Evolutionary conservation across 306 rosid genomes (phyloP), one percentile per base, ranked within the genome.

Genomic region (Ceratonia siliqua): DNA sequence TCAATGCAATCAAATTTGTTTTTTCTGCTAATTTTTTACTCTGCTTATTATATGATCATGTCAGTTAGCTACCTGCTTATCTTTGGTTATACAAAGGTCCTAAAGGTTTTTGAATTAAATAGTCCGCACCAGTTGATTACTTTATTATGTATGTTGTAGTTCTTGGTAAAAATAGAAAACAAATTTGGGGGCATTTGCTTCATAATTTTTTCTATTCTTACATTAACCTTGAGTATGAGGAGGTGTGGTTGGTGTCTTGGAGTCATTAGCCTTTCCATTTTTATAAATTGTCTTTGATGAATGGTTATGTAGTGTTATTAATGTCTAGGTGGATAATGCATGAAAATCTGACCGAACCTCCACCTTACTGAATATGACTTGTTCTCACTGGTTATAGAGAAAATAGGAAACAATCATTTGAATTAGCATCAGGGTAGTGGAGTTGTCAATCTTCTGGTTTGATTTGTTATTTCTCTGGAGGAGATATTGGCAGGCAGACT

Each of bases 381-480:
- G 42, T 63, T 63, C 43, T 46, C 21, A 48, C 24, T 53, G 74
- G 64, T 73, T 73, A 57, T 35, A 20, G 43, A 18, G 42, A 59
- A 67, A 28, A 7, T n/a, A 27, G 13, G 56, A 55, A 55, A 71
- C 17, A 17, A 22, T 5, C 1, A 32, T 21, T 63, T 17, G 33
- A 30, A 43, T 64, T 42, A 21, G 72, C 35, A 38, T 61, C 38
- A 38, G 20, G n/a, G 43, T n/a, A 25, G 49, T 14, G 39, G 45
- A 56, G 63, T 21, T 10, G 35, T 33, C n/a, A n/a, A n/a, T n/a
- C n/a, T n/a, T n/a, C n/a, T n/a, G n/a, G n/a, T n/a, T n/a, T n/a
- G n/a, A n/a, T n/a, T n/a, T n/a, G n/a, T n/a, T n/a, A n/a, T n/a
- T n/a, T n/a, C n/a, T n/a, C n/a, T n/a, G n/a, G n/a, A n/a, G n/a